Evolutionary conservation across 2,329 filamentous ascomycete species (phyloP).

Genomic region (Madurella fahalii): DNA sequence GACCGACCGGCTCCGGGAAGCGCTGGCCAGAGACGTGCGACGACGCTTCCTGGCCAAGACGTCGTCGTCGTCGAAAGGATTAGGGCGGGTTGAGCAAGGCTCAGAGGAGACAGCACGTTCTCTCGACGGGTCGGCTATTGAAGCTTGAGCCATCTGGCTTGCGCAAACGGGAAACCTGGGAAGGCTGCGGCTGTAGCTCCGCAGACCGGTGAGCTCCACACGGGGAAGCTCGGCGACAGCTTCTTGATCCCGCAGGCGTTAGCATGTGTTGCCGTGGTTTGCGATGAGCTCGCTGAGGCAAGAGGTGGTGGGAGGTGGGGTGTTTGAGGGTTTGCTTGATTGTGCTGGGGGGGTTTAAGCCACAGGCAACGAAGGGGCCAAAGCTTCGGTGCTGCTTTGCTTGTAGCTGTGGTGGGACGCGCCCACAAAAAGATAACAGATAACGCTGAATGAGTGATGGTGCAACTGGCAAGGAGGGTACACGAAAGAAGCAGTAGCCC

Average conservation of each 20-base stretch:
- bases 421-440: neutral
- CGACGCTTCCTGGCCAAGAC: constrained; percentile 56
- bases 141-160: constrained; percentile 53
- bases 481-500: too few species aligned
- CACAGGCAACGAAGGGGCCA: neutral
- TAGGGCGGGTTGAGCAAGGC: constrained; percentile 58
- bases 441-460: neutral
- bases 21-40: constrained; percentile 52
- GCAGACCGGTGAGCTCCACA: constrained; percentile 49
- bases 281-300: constrained; percentile 11
- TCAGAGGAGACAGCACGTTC: constrained; percentile 60
- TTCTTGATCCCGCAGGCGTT: constrained; percentile 43
- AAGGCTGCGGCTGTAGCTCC: constrained; percentile 42
- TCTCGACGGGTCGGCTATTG: constrained; percentile 47
- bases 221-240: constrained; percentile 51
- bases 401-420: neutral
- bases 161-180: constrained; percentile 34
- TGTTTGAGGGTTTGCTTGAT: neutral
- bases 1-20: constrained; percentile 50
- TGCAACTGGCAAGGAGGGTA: too few species aligned
- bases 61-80: constrained; percentile 60
- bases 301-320: constrained; percentile 11
- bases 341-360: neutral
- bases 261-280: constrained; percentile 49
- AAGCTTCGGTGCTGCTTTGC: neutral